These are phyloP conservation scores for Ascochyta viciae-villosae DNA, from an alignment of 2,329 filamentous ascomycete genomes.

Conservation along the genomic window DNA sequence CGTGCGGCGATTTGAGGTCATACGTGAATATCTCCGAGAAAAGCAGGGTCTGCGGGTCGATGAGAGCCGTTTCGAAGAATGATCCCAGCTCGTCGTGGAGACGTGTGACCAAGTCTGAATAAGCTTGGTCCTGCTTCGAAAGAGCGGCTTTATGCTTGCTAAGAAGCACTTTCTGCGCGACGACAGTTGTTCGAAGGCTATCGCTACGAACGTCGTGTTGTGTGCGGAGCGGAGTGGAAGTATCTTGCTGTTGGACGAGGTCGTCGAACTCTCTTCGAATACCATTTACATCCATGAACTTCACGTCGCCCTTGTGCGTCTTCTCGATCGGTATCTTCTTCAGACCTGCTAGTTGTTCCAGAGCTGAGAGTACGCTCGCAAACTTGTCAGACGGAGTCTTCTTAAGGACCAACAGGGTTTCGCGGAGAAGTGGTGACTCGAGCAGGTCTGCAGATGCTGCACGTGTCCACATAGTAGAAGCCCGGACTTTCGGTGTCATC, in stretches of 20 bases:
- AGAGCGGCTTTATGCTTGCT: constrained; percentile 76
- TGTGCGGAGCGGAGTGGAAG: constrained; percentile 65
- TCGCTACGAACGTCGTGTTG: constrained; percentile 75
- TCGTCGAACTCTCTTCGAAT: constrained; percentile 47
- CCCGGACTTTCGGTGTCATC: constrained; percentile 43
- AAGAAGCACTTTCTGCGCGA: constrained; percentile 81
- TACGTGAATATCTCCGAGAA: constrained; percentile 79
- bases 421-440: constrained; percentile 59
- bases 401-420: constrained; percentile 65
- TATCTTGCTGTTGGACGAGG: constrained; percentile 32
- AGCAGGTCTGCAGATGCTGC: constrained; percentile 64
- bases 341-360: constrained; percentile 28
- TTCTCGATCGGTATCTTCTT: neutral
- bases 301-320: constrained; percentile 18
- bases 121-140: constrained; percentile 73
- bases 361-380: constrained; percentile 50
- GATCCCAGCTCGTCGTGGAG: constrained; percentile 60
- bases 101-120: constrained; percentile 69
- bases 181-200: constrained; percentile 76
- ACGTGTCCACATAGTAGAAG: constrained; percentile 65
- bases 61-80: constrained; percentile 56
- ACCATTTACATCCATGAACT: constrained; percentile 28
- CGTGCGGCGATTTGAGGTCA: constrained; percentile 72
- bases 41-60: constrained; percentile 61
- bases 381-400: constrained; percentile 65